Evolutionary conservation across 164 flowering plant genomes (phyloP).

Genomic region (Dillenia suffruticosa): DNA sequence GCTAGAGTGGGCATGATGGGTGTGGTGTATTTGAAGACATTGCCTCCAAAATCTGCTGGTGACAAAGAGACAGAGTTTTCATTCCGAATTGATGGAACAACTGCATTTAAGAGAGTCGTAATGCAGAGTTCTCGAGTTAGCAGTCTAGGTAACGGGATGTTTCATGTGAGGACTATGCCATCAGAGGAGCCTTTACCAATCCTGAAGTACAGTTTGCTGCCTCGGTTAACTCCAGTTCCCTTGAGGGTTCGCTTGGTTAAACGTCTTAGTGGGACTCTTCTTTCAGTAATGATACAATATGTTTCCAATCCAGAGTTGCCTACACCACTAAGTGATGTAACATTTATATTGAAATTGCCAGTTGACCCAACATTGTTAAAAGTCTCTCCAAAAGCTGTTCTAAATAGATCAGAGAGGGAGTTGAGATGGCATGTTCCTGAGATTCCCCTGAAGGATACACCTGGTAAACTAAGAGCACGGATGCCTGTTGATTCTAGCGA

Average conservation of each 20-base stretch:
- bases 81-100: slow-evolving; percentile 68
- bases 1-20: slow-evolving; percentile 88
- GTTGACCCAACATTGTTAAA: slow-evolving; percentile 84
- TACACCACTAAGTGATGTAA: slow-evolving; percentile 68
- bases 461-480: slow-evolving; percentile 71
- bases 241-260: slow-evolving; percentile 76
- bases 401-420: slow-evolving; percentile 83
- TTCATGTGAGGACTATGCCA: slow-evolving; percentile 73
- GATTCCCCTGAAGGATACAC: slow-evolving; percentile 72
- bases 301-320: slow-evolving; percentile 75
- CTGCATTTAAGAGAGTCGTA: slow-evolving; percentile 69
- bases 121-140: slow-evolving; percentile 73
- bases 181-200: slow-evolving; percentile 71
- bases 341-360: slow-evolving; percentile 73
- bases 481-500: slow-evolving; percentile 79
- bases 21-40: slow-evolving; percentile 60
- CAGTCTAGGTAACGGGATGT: slow-evolving; percentile 83
- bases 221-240: slow-evolving; percentile 78
- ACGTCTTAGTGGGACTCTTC: slow-evolving; percentile 85
- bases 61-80: slow-evolving; percentile 93
- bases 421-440: slow-evolving; percentile 85
- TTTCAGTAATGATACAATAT: slow-evolving; percentile 94
- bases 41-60: slow-evolving; percentile 63
- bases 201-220: slow-evolving; percentile 79
- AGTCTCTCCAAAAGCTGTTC: slow-evolving; percentile 85